These are phyloP conservation scores for Gardenia jasminoides DNA, from an alignment of 257 asterid species.

Conservation along the genomic window DNA sequence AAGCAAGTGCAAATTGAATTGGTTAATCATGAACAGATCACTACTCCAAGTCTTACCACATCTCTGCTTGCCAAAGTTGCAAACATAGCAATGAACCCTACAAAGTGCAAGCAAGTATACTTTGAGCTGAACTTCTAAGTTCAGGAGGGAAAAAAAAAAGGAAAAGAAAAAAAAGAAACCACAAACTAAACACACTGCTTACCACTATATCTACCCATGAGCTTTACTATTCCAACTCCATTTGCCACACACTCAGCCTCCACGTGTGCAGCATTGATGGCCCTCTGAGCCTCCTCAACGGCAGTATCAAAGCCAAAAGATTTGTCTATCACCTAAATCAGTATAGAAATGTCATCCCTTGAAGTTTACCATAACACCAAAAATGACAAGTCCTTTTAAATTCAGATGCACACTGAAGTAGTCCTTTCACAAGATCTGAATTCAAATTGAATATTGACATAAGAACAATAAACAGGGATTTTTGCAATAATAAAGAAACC, in stretches of 20 bases:
- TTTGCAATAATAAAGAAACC: too few species aligned
- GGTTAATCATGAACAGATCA: neutral
- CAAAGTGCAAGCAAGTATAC: slow-evolving; percentile 8
- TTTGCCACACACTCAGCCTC: slow-evolving; percentile 90
- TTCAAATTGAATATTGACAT: neutral
- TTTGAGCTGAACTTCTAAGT: slow-evolving; percentile 18
- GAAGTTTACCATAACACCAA: neutral
- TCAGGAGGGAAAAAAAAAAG: neutral
- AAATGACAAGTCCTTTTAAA: neutral
- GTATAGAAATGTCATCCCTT: neutral
- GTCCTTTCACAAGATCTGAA: neutral
- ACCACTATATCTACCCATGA: slow-evolving; percentile 98
- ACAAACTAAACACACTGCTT: slow-evolving; percentile 20
- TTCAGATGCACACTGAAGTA: neutral
- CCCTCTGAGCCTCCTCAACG: slow-evolving; percentile 97
- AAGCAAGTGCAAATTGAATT: neutral
- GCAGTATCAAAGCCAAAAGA: slow-evolving; percentile 98
- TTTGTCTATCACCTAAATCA: slow-evolving; percentile 82
- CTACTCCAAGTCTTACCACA: slow-evolving; percentile 57
- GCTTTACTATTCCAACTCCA: slow-evolving; percentile 95
- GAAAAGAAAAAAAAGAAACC: slow-evolving; percentile 6
- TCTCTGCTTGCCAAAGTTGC: slow-evolving; percentile 95
- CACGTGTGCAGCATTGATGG: slow-evolving; percentile 96
- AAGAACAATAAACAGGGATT: neutral
- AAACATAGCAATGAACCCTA: slow-evolving; percentile 95